These are phyloP conservation scores for Ceratobasidium sp. DNA, from an alignment of 1,284 basidiomycete species.

Conservation along the genomic window DNA sequence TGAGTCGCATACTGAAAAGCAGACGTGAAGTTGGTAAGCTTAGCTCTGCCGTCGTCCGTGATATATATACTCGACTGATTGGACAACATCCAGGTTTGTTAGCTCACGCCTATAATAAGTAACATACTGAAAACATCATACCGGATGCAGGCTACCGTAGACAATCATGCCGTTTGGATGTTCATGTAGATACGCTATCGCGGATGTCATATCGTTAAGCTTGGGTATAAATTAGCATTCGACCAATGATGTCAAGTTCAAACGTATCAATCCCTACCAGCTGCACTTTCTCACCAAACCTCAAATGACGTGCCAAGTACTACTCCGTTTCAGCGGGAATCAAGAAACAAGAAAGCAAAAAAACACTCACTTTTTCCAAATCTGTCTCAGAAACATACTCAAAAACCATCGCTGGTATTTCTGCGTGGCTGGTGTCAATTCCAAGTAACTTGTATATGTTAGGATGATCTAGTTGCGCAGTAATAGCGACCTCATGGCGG, in stretches of 20 bases:
- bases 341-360: not conserved
- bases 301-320: too few species aligned
- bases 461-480: constrained; percentile 20
- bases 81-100: not conserved
- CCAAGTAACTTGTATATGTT: constrained; percentile 24
- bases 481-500: constrained; percentile 27
- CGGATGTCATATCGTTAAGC: constrained; percentile 6
- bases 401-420: constrained; percentile 19
- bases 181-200: constrained; percentile 20
- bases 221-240: not conserved
- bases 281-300: too few species aligned
- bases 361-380: not conserved
- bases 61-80: not conserved
- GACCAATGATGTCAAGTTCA: too few species aligned
- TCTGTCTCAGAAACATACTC: not conserved
- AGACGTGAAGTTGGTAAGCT: constrained; percentile 23
- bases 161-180: constrained; percentile 17
- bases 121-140: not conserved
- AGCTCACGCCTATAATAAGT: not conserved
- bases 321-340: not conserved
- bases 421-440: constrained; percentile 13
- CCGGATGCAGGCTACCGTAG: not conserved
- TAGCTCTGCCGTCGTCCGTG: constrained; percentile 6
- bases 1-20: constrained; percentile 16
- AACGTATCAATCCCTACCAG: too few species aligned